These are phyloP conservation scores for Aureobasidium sp. DNA, from an alignment of 2,329 filamentous ascomycete species.

Conservation along the genomic window DNA sequence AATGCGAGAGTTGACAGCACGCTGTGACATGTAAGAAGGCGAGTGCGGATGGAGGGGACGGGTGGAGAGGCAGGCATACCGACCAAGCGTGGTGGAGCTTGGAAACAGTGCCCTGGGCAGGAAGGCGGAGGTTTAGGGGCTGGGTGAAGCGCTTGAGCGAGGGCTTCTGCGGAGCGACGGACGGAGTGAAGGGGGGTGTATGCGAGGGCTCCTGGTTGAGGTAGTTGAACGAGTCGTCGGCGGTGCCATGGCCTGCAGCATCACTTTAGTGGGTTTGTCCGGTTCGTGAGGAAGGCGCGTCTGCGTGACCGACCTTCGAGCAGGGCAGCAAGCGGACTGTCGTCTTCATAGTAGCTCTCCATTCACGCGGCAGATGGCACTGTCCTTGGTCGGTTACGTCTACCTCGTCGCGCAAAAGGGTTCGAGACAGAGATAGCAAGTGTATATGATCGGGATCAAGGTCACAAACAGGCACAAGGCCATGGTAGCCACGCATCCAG, in stretches of 20 bases:
- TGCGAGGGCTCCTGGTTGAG: conserved; percentile 13
- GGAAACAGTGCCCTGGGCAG: conserved; percentile 24
- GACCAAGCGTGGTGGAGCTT: conserved; percentile 18
- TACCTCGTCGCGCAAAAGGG: background rate
- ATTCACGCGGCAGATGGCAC: conserved; percentile 40
- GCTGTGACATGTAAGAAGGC: conserved; percentile 28
- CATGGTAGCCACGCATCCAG: background rate
- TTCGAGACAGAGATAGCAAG: background rate
- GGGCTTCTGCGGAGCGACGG: conserved; percentile 38
- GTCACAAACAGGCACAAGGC: conserved; percentile 3
- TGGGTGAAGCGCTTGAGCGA: conserved; percentile 38
- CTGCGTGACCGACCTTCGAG: conserved; percentile 57
- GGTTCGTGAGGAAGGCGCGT: background rate
- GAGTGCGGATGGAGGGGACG: too few relatives aligned
- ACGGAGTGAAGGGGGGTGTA: conserved; percentile 39
- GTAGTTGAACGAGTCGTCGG: conserved; percentile 16
- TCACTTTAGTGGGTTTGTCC: conserved; percentile 12
- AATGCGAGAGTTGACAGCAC: conserved; percentile 61
- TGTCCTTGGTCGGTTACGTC: background rate
- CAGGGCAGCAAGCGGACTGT: conserved; percentile 81
- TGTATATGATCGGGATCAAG: background rate
- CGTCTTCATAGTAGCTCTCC: conserved; percentile 81
- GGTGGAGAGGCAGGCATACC: background rate
- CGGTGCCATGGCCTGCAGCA: conserved; percentile 23
- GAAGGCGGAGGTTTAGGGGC: conserved; percentile 32